Conservation (phyloP, 345 rosid genomes). For the Lumnitzera racemosa region DNA sequence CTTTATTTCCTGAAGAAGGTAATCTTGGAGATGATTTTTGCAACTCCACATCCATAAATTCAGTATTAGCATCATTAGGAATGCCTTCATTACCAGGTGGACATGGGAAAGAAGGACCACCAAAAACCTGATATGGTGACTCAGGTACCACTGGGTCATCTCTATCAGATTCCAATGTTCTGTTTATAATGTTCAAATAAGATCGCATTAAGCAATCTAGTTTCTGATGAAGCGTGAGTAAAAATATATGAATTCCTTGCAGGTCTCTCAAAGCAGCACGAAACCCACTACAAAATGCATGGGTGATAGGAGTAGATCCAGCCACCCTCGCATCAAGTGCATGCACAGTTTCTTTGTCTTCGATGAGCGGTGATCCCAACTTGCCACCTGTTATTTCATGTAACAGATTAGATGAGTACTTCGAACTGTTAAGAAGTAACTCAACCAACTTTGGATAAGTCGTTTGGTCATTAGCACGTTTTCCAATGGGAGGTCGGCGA, state of each 20-base stretch:
- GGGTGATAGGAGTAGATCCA: conserved; percentile 42
- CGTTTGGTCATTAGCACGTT: conserved; percentile 85
- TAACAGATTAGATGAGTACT: conserved; percentile 60
- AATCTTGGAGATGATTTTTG: conserved; percentile 49
- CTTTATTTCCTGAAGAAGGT: conserved; percentile 60
- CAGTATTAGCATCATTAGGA: conserved; percentile 42
- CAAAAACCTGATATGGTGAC: conserved; percentile 41
- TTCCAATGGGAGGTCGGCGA: conserved; percentile 95
- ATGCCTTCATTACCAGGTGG: conserved; percentile 51
- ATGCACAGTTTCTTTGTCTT: conserved; percentile 25
- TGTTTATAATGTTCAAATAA: conserved; percentile 61
- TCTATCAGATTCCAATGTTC: conserved; percentile 63
- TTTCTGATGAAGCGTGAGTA: conserved; percentile 88
- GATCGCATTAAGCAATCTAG: conserved; percentile 65
- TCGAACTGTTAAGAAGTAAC: conserved; percentile 69
- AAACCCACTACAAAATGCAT: conserved; percentile 74
- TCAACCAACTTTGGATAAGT: conserved; percentile 91
- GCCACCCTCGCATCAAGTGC: conserved; percentile 10
- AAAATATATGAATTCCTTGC: conserved; percentile 88
- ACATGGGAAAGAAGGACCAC: conserved; percentile 34
- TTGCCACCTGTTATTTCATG: conserved; percentile 78
- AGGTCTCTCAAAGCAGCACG: conserved; percentile 88
- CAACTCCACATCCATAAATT: conserved; percentile 54
- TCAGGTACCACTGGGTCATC: conserved; percentile 61
- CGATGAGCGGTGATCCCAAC: conserved; percentile 47